phyloP scores from a whole-genome alignment of 805 yeast genomes.

The Diddensiella santjacobensis region DNA sequence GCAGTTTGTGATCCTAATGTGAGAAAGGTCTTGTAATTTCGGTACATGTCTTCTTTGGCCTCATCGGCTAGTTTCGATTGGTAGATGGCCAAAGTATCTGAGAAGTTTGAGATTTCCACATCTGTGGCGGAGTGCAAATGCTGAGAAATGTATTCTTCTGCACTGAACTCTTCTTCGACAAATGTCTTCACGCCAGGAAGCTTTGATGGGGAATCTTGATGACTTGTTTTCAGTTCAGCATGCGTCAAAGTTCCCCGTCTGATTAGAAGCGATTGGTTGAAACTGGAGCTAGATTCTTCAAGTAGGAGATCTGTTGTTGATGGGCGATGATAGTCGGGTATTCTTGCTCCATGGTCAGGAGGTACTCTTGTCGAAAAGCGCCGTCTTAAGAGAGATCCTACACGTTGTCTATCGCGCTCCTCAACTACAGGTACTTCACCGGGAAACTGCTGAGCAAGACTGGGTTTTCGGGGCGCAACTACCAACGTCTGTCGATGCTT shows the following conservation, averaged over 20 bases:
- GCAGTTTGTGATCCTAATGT: conserved; percentile 47
- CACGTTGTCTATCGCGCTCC: conserved; percentile 23
- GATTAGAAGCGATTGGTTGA: too few relatives aligned
- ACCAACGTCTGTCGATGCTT: conserved; percentile 28
- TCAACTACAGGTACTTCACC: conserved; percentile 23
- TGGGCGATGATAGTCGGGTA: neutral
- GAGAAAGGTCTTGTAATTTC: conserved; percentile 32
- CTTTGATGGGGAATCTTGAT: neutral
- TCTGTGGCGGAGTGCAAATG: conserved; percentile 65
- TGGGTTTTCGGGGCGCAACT: conserved; percentile 9
- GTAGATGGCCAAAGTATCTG: conserved; percentile 49
- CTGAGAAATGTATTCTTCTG: conserved; percentile 44
- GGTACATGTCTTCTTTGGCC: conserved; percentile 29
- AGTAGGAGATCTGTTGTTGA: neutral
- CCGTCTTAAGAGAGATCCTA: conserved; percentile 26
- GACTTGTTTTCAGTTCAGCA: neutral
- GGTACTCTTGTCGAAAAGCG: conserved; percentile 34
- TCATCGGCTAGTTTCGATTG: conserved; percentile 33
- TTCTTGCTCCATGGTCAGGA: neutral
- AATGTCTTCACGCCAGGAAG: conserved; percentile 10
- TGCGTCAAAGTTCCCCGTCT: neutral
- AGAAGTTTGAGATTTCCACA: conserved; percentile 65
- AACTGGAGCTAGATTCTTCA: neutral
- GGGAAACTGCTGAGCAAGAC: conserved; percentile 6
- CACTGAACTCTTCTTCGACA: conserved; percentile 38